Percentiles rank a stretch among this genome's conserved stretches.
Conservation (phyloP, 2,329 filamentous ascomycete species). For the Trichoderma sp. region DNA sequence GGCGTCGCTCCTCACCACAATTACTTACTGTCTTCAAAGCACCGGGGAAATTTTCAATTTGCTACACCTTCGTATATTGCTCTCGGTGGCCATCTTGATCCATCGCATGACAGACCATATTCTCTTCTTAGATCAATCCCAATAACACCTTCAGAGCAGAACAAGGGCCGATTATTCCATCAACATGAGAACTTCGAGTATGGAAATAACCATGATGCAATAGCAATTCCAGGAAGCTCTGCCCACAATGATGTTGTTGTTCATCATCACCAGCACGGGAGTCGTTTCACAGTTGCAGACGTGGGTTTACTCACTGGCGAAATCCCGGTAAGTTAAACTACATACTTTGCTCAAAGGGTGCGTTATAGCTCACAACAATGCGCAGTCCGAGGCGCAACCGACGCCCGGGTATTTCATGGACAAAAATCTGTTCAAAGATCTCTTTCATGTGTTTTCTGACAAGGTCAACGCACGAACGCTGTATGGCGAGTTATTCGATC, state of each 20-base stretch:
- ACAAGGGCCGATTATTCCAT: not conserved
- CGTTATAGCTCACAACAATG: not conserved
- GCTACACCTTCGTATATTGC: not conserved
- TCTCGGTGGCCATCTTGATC: not conserved
- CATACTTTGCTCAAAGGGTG: not conserved
- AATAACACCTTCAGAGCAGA: not conserved
- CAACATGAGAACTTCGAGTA: conserved; percentile 6
- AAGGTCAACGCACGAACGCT: conserved; percentile 2
- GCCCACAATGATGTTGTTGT: not conserved
- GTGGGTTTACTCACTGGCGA: conserved; percentile 9
- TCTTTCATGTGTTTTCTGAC: conserved; percentile 6
- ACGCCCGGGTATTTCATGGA: not conserved
- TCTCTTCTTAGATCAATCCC: not conserved
- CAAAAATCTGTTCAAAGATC: not conserved
- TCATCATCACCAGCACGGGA: not conserved
- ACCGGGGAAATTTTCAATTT: conserved; percentile 1
- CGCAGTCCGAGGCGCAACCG: not conserved
- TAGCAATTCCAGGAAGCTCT: conserved; percentile 9
- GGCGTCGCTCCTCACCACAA: no score
- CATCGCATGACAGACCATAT: not conserved
- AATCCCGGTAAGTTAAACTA: conserved; percentile 2
- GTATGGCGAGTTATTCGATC: not conserved
- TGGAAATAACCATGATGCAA: not conserved
- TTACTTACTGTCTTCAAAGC: not conserved
- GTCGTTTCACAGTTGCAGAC: conserved; percentile 10